Conservation (phyloP, 371 early-diverging fungal genomes). For the Neoconidiobolus thromboides region DNA sequence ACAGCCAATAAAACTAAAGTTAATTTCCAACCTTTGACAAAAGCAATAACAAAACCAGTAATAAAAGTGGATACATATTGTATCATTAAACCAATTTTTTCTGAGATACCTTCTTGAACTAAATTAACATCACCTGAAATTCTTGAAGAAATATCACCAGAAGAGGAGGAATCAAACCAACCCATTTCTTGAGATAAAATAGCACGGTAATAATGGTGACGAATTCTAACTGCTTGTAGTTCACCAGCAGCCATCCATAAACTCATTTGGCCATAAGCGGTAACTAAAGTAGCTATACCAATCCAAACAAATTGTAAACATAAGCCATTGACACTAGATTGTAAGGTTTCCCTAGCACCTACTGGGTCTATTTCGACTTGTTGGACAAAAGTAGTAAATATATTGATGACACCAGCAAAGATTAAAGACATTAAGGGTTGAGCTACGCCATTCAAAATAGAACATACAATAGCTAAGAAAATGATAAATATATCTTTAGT, state of each 20-base stretch:
- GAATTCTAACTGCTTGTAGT: constrained; percentile 33
- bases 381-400: constrained; percentile 6
- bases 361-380: not conserved
- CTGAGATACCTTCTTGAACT: constrained; percentile 27
- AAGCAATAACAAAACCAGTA: constrained; percentile 25
- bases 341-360: not conserved
- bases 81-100: constrained; percentile 9
- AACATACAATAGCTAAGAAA: constrained; percentile 14
- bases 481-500: constrained; percentile 23
- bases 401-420: constrained; percentile 10
- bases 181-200: constrained; percentile 44
- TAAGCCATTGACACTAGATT: not conserved
- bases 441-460: constrained; percentile 15
- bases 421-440: constrained; percentile 21
- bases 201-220: constrained; percentile 25
- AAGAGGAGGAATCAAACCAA: constrained; percentile 53
- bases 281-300: constrained; percentile 26
- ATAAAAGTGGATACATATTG: constrained; percentile 9
- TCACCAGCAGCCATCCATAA: constrained; percentile 29
- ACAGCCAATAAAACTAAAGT: constrained; percentile 34
- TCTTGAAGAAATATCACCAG: constrained; percentile 60
- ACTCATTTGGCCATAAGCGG: constrained; percentile 17
- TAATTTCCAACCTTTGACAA: constrained; percentile 42
- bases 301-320: constrained; percentile 37
- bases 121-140: constrained; percentile 57